Percentiles rank a stretch among this genome's conserved stretches.
Conservation (phyloP, 1,284 basidiomycete genomes). For the Boletus semigastroideus region DNA sequence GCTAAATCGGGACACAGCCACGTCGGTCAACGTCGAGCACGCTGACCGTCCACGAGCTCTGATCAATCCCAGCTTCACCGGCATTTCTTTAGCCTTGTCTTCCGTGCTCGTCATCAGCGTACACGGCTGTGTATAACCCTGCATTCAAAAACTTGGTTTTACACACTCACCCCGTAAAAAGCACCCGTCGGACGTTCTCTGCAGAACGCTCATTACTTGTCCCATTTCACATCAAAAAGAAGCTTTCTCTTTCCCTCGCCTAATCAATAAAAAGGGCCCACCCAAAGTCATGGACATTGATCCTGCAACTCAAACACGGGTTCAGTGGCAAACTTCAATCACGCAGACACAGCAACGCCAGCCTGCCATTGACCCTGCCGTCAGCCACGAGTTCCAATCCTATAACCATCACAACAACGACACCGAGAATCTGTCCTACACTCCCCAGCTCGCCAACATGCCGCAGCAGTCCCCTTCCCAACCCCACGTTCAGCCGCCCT, state of each 20-base stretch:
- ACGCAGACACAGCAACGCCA: slow-evolving; percentile 34
- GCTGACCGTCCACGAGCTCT: slow-evolving; percentile 9
- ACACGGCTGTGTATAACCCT: slow-evolving; percentile 18
- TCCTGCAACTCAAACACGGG: slow-evolving; percentile 33
- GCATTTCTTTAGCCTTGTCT: slow-evolving; percentile 9
- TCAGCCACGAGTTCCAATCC: slow-evolving; percentile 33
- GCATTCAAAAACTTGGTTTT: slow-evolving; percentile 19
- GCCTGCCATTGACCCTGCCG: slow-evolving; percentile 35
- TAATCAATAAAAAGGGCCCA: slow-evolving; percentile 38
- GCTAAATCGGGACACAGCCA: slow-evolving; percentile 36
- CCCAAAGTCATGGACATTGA: slow-evolving; percentile 31
- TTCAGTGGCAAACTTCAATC: slow-evolving; percentile 35
- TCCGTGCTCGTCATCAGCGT: slow-evolving; percentile 3
- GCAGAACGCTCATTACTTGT: slow-evolving; percentile 31
- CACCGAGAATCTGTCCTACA: slow-evolving; percentile 25
- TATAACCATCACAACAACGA: slow-evolving; percentile 31
- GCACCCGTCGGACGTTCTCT: slow-evolving; percentile 20
- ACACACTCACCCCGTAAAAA: slow-evolving; percentile 11
- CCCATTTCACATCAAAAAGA: slow-evolving; percentile 36
- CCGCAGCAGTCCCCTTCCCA: slow-evolving; percentile 30
- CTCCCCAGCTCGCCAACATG: slow-evolving; percentile 28
- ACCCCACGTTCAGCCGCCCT: slow-evolving; percentile 27
- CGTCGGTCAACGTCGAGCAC: slow-evolving; percentile 26
- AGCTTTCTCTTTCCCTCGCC: slow-evolving; percentile 34
- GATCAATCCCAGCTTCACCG: slow-evolving; percentile 8